A percentile compares a stretch with the other conserved stretches of the same genome.
Conservation (phyloP, 345 rosid species). For the Hirschfeldia incana region DNA sequence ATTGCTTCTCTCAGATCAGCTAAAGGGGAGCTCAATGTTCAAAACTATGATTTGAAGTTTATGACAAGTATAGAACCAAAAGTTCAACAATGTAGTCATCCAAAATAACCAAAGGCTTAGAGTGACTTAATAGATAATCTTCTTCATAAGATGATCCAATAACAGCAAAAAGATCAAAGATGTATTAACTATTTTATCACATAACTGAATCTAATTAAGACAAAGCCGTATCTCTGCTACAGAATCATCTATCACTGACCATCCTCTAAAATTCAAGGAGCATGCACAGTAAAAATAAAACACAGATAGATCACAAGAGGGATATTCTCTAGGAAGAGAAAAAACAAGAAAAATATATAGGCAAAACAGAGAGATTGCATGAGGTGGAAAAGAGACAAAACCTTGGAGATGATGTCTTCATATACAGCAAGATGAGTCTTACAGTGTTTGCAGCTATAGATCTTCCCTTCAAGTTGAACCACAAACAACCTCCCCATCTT, state of each 20-base stretch:
- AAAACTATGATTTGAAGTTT: neutral
- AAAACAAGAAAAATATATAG: conserved; percentile 6
- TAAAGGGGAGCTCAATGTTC: conserved; percentile 10
- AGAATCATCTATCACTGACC: neutral
- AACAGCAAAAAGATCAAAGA: neutral
- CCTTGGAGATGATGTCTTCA: conserved; percentile 87
- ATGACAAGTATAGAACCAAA: neutral
- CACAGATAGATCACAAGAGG: neutral
- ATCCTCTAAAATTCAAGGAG: neutral
- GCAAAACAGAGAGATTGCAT: neutral
- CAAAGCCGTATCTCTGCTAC: conserved; percentile 5
- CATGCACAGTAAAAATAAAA: neutral
- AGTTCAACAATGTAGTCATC: conserved; percentile 10
- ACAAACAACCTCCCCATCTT: conserved; percentile 91
- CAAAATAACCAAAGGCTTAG: neutral
- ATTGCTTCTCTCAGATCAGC: neutral
- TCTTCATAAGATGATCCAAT: neutral
- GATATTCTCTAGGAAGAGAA: neutral
- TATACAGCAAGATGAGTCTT: conserved; percentile 79
- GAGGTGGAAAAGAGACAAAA: conserved; percentile 21
- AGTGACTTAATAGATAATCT: neutral
- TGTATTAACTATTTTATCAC: neutral
- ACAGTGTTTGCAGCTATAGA: conserved; percentile 95
- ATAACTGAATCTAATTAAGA: conserved; percentile 5
- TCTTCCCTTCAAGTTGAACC: conserved; percentile 86